Base-by-base conservation (phyloP, 1,139 yeast species). In the Protomyces lactucae-debilis region DNA sequence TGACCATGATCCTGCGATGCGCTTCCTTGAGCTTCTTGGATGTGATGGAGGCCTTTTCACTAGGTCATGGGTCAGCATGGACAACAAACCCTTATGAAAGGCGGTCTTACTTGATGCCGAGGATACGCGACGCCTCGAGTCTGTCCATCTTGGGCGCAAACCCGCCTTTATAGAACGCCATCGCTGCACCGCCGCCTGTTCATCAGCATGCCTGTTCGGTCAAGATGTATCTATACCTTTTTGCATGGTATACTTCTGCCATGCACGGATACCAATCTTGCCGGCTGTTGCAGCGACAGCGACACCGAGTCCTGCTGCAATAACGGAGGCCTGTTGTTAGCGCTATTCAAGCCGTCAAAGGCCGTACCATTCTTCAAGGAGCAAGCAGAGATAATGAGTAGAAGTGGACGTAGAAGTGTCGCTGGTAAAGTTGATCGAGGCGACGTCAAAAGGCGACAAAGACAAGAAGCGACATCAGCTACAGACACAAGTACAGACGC, bases 111-210 rank as follows among this genome's bases (percentile, higher is more conserved):
- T 87, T 87, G 72, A 93, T 78, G 72, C 88, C 90, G 71, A 93
- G 82, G 52, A 93, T 89, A 74, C 85, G 95, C 67, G 93, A 80
- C 1, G 99, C 99, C 74, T 93, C 99, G 71, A 83, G 87, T 43
- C 95, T 86, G 66, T 83, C 82, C 98, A 93, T 93, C 76, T 93
- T 92, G 35, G 83, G 76, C 48, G 91, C 97, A 76, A 93, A 93
- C 1, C 96, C 89, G 65, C 99, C 99, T 72, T 86, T 88, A 73
- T 81, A 77, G 73, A 86, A 88, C 35, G 88, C 86, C 70, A 85
- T 83, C 37, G 56, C 61, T 46, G 60, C 66, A 14, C 67, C 64
- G 51, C 64, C 64, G 46, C 59, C 48, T 43, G 6, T 9, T 10
- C 10, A 16, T 32, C 6, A 28, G 54, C 43, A 37, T 37, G 14